These are phyloP conservation scores for Gossypium schwendimanii DNA, from an alignment of 441 rosid species.

Conservation along the genomic window DNA sequence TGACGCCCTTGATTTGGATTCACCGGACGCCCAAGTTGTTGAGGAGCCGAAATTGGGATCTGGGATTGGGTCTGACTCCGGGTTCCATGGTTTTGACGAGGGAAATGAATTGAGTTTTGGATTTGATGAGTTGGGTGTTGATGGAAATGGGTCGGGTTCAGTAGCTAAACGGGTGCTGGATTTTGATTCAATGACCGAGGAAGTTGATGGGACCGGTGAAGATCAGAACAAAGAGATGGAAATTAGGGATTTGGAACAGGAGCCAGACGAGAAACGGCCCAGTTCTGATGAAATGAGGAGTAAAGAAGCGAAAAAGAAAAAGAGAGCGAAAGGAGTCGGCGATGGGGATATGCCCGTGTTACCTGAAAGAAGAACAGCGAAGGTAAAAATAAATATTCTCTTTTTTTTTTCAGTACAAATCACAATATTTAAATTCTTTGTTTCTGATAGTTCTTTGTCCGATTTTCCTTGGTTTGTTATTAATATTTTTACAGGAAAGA, in stretches of 20 bases:
- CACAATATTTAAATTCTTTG: background rate
- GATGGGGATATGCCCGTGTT: conserved; percentile 34
- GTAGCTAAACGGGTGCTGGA: conserved; percentile 42
- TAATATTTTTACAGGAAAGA: conserved; percentile 43
- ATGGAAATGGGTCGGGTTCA: conserved; percentile 23
- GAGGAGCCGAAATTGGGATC: conserved; percentile 18
- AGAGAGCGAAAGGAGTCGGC: conserved; percentile 33
- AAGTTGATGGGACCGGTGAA: conserved; percentile 18
- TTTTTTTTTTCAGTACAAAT: background rate
- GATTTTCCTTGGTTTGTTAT: background rate
- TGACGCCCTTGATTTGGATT: conserved; percentile 12
- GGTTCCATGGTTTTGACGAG: conserved; percentile 23
- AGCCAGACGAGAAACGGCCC: conserved; percentile 14
- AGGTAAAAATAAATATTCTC: conserved; percentile 28
- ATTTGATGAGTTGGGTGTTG: conserved; percentile 22
- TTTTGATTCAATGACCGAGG: conserved; percentile 35
- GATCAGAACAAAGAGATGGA: conserved; percentile 14
- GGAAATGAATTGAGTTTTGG: conserved; percentile 28
- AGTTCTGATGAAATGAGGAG: conserved; percentile 12
- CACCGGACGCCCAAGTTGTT: conserved; percentile 7
- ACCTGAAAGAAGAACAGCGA: conserved; percentile 42
- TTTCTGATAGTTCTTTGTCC: conserved; percentile 10
- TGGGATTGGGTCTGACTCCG: conserved; percentile 15
- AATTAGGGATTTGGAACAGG: conserved; percentile 11
- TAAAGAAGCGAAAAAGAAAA: conserved; percentile 23